These are phyloP conservation scores for Cucurbita maxima DNA, from an alignment of 306 rosid species.

Conservation along the genomic window DNA sequence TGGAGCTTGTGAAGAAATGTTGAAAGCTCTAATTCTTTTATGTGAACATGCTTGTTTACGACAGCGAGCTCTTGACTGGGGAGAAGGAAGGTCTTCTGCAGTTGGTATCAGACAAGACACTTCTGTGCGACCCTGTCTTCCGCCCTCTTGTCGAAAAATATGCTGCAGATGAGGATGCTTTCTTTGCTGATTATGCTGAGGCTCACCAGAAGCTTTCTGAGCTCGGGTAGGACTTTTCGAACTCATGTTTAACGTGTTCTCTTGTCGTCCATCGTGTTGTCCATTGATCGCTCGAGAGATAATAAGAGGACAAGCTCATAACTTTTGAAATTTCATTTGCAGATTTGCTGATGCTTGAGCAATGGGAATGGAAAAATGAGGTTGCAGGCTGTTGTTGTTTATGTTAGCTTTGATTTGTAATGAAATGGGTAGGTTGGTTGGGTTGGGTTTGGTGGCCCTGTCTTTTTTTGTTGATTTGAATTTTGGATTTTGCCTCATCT, in stretches of 20 bases:
- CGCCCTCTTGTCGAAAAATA: constrained; percentile 97
- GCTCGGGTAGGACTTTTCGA: constrained; percentile 48
- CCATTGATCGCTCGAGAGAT: background rate
- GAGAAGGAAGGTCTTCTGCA: constrained; percentile 83
- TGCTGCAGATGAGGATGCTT: constrained; percentile 91
- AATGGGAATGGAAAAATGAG: constrained; percentile 1
- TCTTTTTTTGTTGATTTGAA: background rate
- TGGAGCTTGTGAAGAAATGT: background rate
- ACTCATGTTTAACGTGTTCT: background rate
- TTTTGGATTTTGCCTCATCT: background rate
- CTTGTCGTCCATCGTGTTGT: no score
- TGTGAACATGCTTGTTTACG: no score
- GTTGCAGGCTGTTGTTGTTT: constrained; percentile 2
- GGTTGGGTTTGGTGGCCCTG: background rate
- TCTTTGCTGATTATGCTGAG: constrained; percentile 56
- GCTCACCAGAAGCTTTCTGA: constrained; percentile 84
- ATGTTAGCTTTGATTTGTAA: background rate
- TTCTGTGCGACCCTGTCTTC: constrained; percentile 65
- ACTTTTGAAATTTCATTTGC: background rate
- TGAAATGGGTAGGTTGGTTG: background rate
- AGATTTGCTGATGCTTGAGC: constrained; percentile 43
- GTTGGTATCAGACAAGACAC: constrained; percentile 74
- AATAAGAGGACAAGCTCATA: background rate
- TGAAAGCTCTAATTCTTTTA: background rate
- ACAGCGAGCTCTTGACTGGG: constrained; percentile 59